Evolutionary conservation across 441 rosid genomes (phyloP).

Genomic region (Populus hybrid): DNA sequence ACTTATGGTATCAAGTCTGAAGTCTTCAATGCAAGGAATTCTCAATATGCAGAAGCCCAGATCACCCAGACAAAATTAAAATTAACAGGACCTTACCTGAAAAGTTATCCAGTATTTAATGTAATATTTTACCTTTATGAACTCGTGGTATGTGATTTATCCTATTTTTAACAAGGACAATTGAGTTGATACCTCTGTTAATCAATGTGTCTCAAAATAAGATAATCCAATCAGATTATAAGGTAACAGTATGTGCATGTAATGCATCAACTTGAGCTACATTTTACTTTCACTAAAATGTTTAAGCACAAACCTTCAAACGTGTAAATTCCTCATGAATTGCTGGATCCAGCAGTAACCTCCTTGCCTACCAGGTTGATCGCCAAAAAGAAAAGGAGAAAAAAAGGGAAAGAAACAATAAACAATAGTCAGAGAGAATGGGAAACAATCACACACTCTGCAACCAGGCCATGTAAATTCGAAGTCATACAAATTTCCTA

Average conservation of each 20-base stretch:
- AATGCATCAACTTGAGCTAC: slow-evolving; percentile 7
- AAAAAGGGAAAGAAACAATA: neutral
- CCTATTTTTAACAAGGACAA: neutral
- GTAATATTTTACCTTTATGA: neutral
- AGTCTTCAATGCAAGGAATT: neutral
- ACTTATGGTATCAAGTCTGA: neutral
- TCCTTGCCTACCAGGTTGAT: slow-evolving; percentile 70
- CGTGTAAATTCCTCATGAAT: slow-evolving; percentile 96
- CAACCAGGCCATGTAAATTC: too few relatives aligned
- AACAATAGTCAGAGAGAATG: neutral
- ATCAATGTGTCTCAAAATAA: neutral
- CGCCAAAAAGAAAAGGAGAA: slow-evolving; percentile 4
- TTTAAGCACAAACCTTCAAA: slow-evolving; percentile 62
- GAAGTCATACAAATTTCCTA: too few relatives aligned
- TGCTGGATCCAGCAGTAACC: slow-evolving; percentile 90
- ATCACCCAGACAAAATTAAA: too few relatives aligned
- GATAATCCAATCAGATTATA: neutral
- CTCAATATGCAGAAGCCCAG: neutral
- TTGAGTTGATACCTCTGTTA: neutral
- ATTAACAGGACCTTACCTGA: neutral
- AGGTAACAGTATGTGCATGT: neutral
- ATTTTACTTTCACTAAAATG: slow-evolving; percentile 10
- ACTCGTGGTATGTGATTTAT: neutral
- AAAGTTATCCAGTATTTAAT: neutral
- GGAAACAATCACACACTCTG: too few relatives aligned